A percentile compares a stretch with the other conserved stretches of the same genome.
These are phyloP conservation scores for Hypoxylon sp. DNA, from an alignment of 2,329 filamentous ascomycete species.

Conservation along the genomic window DNA sequence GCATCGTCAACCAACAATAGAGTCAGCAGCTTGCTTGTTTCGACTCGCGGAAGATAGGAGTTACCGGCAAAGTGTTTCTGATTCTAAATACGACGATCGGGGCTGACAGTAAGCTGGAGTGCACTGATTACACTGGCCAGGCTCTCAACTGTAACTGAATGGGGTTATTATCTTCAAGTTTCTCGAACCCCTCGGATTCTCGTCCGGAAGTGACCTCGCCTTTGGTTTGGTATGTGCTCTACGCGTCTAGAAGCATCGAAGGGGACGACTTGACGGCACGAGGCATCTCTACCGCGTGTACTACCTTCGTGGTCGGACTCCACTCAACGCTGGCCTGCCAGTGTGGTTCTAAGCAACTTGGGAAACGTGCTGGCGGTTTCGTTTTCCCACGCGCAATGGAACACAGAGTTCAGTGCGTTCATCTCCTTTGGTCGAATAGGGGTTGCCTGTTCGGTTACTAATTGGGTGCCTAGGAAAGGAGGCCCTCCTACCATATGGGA, in stretches of 20 bases:
- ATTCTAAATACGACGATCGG: conserved; percentile 68
- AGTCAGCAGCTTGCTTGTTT: conserved; percentile 42
- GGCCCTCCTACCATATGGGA: conserved; percentile 70
- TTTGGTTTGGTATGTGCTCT: conserved; percentile 66
- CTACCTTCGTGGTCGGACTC: conserved; percentile 62
- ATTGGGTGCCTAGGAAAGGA: no score
- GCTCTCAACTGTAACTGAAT: not conserved
- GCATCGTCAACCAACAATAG: conserved; percentile 31
- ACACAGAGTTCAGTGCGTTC: conserved; percentile 72
- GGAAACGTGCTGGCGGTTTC: conserved; percentile 67
- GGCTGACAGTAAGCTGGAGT: conserved; percentile 57
- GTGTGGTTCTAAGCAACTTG: conserved; percentile 65
- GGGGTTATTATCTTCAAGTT: conserved; percentile 49
- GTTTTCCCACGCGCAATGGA: conserved; percentile 65
- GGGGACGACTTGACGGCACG: conserved; percentile 64
- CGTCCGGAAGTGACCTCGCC: conserved; percentile 64
- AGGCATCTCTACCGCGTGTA: conserved; percentile 61
- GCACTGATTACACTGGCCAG: not conserved
- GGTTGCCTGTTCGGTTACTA: no score
- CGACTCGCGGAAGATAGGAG: conserved; percentile 57
- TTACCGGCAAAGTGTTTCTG: conserved; percentile 61
- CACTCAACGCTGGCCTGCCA: conserved; percentile 63
- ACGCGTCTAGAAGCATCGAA: conserved; percentile 57
- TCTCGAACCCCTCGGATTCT: conserved; percentile 66
- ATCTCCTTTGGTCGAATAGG: no score